Base-by-base conservation (phyloP, 371 early-diverging fungal species). In the Mortierella sp. region DNA sequence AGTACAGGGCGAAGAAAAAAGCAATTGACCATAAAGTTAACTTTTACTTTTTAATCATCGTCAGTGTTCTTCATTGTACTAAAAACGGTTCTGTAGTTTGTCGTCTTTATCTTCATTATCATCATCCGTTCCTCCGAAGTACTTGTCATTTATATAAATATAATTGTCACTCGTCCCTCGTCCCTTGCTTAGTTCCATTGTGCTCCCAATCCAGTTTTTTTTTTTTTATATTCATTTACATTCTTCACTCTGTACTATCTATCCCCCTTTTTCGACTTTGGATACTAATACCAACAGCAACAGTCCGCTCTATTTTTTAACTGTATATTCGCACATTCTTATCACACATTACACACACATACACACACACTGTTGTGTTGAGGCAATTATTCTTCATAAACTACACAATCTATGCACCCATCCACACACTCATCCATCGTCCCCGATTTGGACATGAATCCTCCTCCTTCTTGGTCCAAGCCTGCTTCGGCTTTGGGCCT, bases 401-500 rank as follows among this genome's bases (percentile, higher is more conserved):
- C 43, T 21, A 50, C 50, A 38, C 41, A 60, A 22, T 55, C 50
- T 19, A 80, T 81, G 81, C 80, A 80, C 68, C 71, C 67, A 16
- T 68, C 74, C 33, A 53, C 75, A 47, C 81, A 81, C 52, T 66
- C 81, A 36, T 69, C 75, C 16, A 67, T 75, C 41, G 58, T 72
- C 43, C 72, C 76, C 19, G 70, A 72, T 63, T 65, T 81, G 65
- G 76, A 75, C 57, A 72, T 81, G 81, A 75, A 75, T 59, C 81
- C 76, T 7, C 81, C 81, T 6, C 58, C 75, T 3, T 50, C 72
- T 22, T 81, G 81, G 81, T 75, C 81, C 47, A 81, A 81, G 52
- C 72, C 81, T 0, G 76, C 81, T 21, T 75, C 69, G 45, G 67
- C 75, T 19, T 62, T 81, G 41, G 81, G 81, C 4, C 65, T 80